Percentiles rank a stretch among this genome's conserved stretches.
Conservation (phyloP, 352 stramenopile species). For the Globisporangium irregulare region DNA sequence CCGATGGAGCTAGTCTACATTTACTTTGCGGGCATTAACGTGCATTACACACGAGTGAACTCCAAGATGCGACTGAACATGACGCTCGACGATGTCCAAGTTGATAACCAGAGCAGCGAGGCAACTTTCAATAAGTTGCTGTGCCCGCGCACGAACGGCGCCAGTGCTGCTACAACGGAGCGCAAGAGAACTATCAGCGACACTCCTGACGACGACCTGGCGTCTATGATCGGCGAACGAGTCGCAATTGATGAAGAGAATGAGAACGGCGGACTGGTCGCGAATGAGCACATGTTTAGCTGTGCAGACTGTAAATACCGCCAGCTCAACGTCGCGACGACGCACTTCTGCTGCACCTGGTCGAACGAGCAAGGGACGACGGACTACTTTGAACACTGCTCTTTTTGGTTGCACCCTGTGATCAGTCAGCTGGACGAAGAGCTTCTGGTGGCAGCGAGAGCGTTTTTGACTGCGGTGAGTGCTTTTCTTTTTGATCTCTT, state of each 20-base stretch:
- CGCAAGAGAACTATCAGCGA: constrained; percentile 42
- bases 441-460: constrained; percentile 62
- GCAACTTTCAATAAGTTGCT: constrained; percentile 84
- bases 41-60: constrained; percentile 74
- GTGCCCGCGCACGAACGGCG: constrained; percentile 59
- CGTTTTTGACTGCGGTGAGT: constrained; percentile 73
- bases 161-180: constrained; percentile 14
- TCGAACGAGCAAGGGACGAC: constrained; percentile 87
- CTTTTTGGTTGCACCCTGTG: constrained; percentile 83
- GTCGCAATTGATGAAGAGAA: constrained; percentile 26
- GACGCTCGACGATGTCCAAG: constrained; percentile 82
- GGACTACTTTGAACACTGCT: constrained; percentile 89
- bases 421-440: constrained; percentile 87
- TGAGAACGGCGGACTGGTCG: constrained; percentile 43
- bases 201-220: constrained; percentile 44
- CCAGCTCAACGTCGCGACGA: constrained; percentile 69
- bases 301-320: constrained; percentile 84
- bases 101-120: constrained; percentile 85
- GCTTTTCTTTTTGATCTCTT: not conserved
- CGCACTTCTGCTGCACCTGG: constrained; percentile 89
- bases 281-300: constrained; percentile 70
- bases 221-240: constrained; percentile 36
- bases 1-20: constrained; percentile 87
- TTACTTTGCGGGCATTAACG: constrained; percentile 76
- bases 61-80: constrained; percentile 85